phyloP scores from a whole-genome alignment of 768 basidiomycete species.

The Hypholoma fasciculare region DNA sequence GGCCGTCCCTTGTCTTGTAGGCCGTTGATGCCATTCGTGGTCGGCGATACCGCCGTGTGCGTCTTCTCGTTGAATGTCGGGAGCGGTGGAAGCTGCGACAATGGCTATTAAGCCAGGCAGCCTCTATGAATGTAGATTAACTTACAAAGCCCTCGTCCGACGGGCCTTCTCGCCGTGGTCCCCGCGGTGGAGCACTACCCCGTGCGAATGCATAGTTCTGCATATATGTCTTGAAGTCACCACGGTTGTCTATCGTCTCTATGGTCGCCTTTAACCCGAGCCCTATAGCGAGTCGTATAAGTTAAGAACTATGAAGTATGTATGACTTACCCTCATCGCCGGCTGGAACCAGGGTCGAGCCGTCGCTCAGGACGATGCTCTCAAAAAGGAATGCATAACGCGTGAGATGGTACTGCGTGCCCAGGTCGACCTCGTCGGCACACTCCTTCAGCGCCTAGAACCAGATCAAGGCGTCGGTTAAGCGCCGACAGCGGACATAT shows the following conservation, averaged over 20 bases:
- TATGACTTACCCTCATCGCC: slow-evolving; percentile 60
- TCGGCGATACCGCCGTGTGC: slow-evolving; percentile 13
- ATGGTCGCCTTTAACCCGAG: slow-evolving; percentile 83
- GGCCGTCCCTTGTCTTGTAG: slow-evolving; percentile 63
- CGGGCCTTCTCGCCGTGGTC: slow-evolving; percentile 88
- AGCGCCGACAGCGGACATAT: not conserved
- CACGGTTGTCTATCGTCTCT: slow-evolving; percentile 91
- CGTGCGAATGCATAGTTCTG: slow-evolving; percentile 95
- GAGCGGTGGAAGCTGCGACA: slow-evolving; percentile 60
- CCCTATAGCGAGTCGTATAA: slow-evolving; percentile 21
- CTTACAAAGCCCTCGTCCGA: slow-evolving; percentile 92
- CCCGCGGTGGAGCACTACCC: slow-evolving; percentile 55
- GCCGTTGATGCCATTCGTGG: slow-evolving; percentile 30
- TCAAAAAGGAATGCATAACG: slow-evolving; percentile 95
- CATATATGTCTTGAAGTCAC: slow-evolving; percentile 97
- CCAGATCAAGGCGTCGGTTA: slow-evolving; percentile 2
- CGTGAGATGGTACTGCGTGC: slow-evolving; percentile 96
- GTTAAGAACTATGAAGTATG: not conserved
- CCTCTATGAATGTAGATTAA: slow-evolving; percentile 15
- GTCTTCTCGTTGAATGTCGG: slow-evolving; percentile 36
- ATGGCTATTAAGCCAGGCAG: slow-evolving; percentile 3
- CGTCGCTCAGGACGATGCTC: slow-evolving; percentile 86
- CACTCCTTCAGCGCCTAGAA: slow-evolving; percentile 87
- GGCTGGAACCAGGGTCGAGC: slow-evolving; percentile 77
- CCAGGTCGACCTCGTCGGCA: slow-evolving; percentile 93